A percentile compares a stretch with the other conserved stretches of the same genome.
These are phyloP conservation scores for Lipomyces lipofer DNA, from an alignment of 805 yeast species.

Conservation along the genomic window DNA sequence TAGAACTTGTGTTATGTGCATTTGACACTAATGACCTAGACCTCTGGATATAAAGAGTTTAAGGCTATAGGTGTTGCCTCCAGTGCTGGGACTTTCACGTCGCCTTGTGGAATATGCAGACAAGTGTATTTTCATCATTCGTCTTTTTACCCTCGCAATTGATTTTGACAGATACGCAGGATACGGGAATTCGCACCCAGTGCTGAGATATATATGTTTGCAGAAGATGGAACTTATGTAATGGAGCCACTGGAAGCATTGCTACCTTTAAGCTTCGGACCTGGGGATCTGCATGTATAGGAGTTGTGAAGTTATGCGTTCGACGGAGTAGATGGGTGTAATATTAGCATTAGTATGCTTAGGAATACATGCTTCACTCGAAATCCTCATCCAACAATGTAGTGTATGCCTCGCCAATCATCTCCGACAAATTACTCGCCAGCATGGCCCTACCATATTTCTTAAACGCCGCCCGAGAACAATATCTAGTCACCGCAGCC, in stretches of 20 bases:
- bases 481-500: conserved; percentile 60
- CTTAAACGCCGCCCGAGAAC: conserved; percentile 64
- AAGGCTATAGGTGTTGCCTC: conserved; percentile 68
- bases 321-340: too few species aligned
- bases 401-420: conserved; percentile 63
- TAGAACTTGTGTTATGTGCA: not conserved
- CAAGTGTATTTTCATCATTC: conserved; percentile 63
- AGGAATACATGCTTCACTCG: not conserved
- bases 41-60: conserved; percentile 43
- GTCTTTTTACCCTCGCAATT: not conserved
- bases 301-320: conserved; percentile 12
- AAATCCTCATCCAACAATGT: conserved; percentile 42
- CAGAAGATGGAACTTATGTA: conserved; percentile 48
- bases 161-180: too few species aligned
- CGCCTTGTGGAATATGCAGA: conserved; percentile 95
- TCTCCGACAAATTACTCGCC: conserved; percentile 74
- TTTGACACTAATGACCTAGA: conserved; percentile 9
- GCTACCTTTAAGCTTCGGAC: conserved; percentile 85
- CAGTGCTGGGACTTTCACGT: conserved; percentile 56
- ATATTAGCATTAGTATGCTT: conserved; percentile 8
- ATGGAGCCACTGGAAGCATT: conserved; percentile 53
- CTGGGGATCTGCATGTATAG: conserved; percentile 53
- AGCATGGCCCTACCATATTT: conserved; percentile 76
- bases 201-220: conserved; percentile 69
- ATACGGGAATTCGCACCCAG: conserved; percentile 73